Percentiles rank a stretch among this genome's conserved stretches.
Evolutionary conservation across 106 monocot genomes (phyloP).

Genomic region (Gastrodia elata): DNA sequence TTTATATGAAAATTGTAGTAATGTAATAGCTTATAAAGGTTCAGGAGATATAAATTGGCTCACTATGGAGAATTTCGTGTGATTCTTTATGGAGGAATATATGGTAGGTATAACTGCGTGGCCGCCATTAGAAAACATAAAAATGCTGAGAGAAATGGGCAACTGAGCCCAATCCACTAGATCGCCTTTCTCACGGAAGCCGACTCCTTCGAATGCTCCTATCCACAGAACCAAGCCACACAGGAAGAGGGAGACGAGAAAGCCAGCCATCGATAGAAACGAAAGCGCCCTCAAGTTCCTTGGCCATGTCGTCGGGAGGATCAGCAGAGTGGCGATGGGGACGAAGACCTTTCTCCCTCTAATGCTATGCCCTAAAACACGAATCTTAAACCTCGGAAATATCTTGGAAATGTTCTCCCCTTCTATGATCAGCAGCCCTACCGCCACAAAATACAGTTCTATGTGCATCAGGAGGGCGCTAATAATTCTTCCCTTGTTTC

Average conservation of each 20-base stretch:
- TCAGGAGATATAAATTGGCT: too few relatives aligned
- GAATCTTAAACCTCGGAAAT: not conserved
- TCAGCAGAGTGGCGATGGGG: not conserved
- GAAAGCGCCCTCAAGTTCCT: not conserved
- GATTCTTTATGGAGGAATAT: not conserved
- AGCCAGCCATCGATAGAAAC: not conserved
- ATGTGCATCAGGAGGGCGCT: slow-evolving; percentile 36
- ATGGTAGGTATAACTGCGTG: not conserved
- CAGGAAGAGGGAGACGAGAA: not conserved
- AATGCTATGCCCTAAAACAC: not conserved
- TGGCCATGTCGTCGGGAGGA: slow-evolving; percentile 6
- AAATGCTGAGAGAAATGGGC: not conserved
- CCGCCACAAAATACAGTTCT: slow-evolving; percentile 50
- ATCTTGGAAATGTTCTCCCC: slow-evolving; percentile 1
- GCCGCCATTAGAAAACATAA: not conserved
- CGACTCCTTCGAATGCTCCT: not conserved
- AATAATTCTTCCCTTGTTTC: slow-evolving; percentile 23
- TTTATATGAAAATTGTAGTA: not conserved
- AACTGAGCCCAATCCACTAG: not conserved
- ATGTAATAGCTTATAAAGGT: too few relatives aligned
- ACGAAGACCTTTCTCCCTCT: not conserved
- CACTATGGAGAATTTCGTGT: not conserved
- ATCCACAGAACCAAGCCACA: not conserved
- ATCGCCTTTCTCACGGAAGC: not conserved
- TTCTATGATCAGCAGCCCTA: slow-evolving; percentile 10